Evolutionary conservation across 1,284 basidiomycete genomes (phyloP).

Genomic region (Blastosporella zonata): DNA sequence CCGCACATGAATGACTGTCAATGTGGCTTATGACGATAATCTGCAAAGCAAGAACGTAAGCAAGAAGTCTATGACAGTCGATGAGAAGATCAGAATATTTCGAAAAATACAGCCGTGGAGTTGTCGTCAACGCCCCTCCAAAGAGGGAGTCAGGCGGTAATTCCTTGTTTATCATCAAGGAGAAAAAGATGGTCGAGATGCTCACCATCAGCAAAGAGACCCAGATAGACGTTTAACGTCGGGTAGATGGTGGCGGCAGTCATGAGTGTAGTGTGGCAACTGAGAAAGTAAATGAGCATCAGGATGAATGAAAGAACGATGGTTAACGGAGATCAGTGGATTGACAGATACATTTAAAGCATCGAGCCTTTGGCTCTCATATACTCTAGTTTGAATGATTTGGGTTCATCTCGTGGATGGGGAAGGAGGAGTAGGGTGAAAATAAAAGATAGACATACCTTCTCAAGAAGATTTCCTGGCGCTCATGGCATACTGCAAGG

Average conservation of each 20-base stretch:
- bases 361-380: slow-evolving; percentile 66
- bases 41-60: neutral
- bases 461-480: neutral
- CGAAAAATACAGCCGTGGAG: slow-evolving; percentile 74
- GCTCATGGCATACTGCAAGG: no score
- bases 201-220: slow-evolving; percentile 29
- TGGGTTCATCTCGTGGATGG: slow-evolving; percentile 51
- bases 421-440: slow-evolving; percentile 11
- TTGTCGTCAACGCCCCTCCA: slow-evolving; percentile 56
- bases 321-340: slow-evolving; percentile 50
- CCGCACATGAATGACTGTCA: neutral
- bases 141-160: slow-evolving; percentile 70
- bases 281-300: slow-evolving; percentile 2
- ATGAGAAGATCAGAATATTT: slow-evolving; percentile 41
- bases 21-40: neutral
- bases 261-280: no score
- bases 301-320: slow-evolving; percentile 14
- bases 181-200: slow-evolving; percentile 10
- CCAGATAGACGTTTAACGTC: neutral
- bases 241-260: neutral
- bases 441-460: slow-evolving; percentile 6
- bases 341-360: slow-evolving; percentile 64
- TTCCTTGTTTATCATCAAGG: slow-evolving; percentile 61
- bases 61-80: neutral
- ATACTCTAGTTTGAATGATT: slow-evolving; percentile 87